These are phyloP conservation scores for Paecilomyces dactylethromorphus DNA, from an alignment of 2,329 filamentous ascomycete species.

Conservation along the genomic window DNA sequence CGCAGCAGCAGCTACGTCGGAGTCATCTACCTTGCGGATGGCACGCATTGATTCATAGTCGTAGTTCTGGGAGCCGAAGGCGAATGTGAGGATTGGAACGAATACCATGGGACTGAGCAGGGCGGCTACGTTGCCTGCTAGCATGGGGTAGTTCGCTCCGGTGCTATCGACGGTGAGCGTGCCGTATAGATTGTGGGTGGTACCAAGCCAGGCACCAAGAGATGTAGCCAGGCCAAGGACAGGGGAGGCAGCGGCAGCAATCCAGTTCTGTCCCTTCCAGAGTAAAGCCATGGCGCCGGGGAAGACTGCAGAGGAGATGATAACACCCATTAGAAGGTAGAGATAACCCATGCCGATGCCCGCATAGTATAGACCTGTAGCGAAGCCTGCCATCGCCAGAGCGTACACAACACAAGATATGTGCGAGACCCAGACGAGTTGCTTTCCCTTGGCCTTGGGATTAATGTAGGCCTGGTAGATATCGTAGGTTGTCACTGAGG, in stretches of 20 bases:
- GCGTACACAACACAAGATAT: conserved; percentile 67
- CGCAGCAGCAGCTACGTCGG: conserved; percentile 59
- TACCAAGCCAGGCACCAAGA: conserved; percentile 72
- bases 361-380: conserved; percentile 65
- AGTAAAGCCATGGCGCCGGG: conserved; percentile 74
- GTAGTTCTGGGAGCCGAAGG: conserved; percentile 68
- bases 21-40: conserved; percentile 74
- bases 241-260: conserved; percentile 64
- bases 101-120: conserved; percentile 70
- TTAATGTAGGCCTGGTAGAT: conserved; percentile 84
- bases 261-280: conserved; percentile 74
- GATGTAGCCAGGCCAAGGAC: conserved; percentile 63
- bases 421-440: conserved; percentile 75
- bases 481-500: conserved; percentile 82
- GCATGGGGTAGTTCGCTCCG: conserved; percentile 80
- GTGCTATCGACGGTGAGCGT: conserved; percentile 65
- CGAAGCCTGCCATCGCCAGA: conserved; percentile 69
- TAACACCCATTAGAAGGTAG: conserved; percentile 85
- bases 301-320: conserved; percentile 79
- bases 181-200: conserved; percentile 63
- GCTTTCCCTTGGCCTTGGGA: conserved; percentile 65
- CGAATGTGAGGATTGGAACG: conserved; percentile 67
- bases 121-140: conserved; percentile 78
- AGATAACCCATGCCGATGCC: conserved; percentile 83
- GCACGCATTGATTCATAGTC: conserved; percentile 78